Conservation (phyloP, 2,329 filamentous ascomycete species). For the Fusarium sp. region DNA sequence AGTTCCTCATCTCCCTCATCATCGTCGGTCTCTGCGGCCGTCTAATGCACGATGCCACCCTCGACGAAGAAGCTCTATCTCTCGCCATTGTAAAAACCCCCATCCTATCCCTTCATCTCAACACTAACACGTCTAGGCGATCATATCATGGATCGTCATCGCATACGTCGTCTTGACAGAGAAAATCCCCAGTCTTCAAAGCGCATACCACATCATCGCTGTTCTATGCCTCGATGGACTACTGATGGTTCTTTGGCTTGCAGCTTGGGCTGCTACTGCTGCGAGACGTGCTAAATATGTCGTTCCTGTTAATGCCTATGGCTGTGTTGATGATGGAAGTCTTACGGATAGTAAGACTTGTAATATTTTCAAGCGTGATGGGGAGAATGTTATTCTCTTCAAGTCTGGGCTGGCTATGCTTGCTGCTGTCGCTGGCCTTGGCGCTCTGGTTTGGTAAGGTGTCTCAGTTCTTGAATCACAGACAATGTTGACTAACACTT, state of each 20-base stretch:
- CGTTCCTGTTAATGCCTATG: constrained; percentile 47
- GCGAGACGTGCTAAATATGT: constrained; percentile 53
- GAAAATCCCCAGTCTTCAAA: constrained; percentile 50
- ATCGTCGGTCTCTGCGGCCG: constrained; percentile 57
- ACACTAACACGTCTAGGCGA: constrained; percentile 48
- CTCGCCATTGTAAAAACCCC: constrained; percentile 36
- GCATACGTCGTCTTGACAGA: constrained; percentile 58
- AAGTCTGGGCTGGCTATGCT: constrained; percentile 52
- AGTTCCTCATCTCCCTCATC: constrained; percentile 57
- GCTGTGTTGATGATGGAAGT: constrained; percentile 54
- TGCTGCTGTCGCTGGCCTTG: constrained; percentile 57
- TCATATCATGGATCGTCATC: constrained; percentile 61
- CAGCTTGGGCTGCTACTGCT: constrained; percentile 56
- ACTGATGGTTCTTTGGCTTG: constrained; percentile 61
- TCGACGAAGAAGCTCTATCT: constrained; percentile 34
- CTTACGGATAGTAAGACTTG: constrained; percentile 55
- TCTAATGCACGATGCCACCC: constrained; percentile 50
- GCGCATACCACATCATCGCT: constrained; percentile 58
- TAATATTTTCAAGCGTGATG: constrained; percentile 41
- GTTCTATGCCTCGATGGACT: constrained; percentile 58
- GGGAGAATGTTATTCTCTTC: constrained; percentile 49
- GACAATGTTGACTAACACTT: constrained; percentile 3
- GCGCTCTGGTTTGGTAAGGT: constrained; percentile 57
- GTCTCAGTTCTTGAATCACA: rapidly evolving
- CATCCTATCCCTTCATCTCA: rapidly evolving